phyloP scores from a whole-genome alignment of 73 alveolate genomes.

The Strombidium stylifer region DNA sequence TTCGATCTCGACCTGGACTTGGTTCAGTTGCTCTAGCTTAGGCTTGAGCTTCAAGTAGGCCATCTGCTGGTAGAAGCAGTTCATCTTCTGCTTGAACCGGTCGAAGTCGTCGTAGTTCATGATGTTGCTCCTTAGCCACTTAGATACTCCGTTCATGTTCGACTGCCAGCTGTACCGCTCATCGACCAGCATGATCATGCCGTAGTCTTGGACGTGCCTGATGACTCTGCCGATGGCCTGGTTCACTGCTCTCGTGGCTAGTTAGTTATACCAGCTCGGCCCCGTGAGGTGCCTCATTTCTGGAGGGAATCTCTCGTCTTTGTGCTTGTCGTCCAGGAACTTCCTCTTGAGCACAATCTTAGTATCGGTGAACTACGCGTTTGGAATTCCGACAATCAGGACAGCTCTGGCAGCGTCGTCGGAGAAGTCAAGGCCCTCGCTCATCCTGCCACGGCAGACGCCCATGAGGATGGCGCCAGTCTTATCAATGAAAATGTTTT shows the following conservation, averaged over 20 bases:
- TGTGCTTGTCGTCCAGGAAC: constrained; percentile 19
- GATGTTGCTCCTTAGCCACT: constrained; percentile 66
- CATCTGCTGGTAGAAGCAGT: not conserved
- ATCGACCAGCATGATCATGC: constrained; percentile 69
- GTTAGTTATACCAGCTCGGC: constrained; percentile 69
- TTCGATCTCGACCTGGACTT: not conserved
- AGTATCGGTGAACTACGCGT: constrained; percentile 34
- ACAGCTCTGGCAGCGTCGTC: constrained; percentile 77
- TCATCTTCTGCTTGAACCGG: not conserved
- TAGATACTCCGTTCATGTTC: constrained; percentile 51
- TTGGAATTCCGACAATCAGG: constrained; percentile 86
- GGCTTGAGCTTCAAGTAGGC: not conserved
- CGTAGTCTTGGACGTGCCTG: constrained; percentile 81
- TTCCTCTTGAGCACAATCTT: constrained; percentile 25
- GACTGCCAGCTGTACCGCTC: constrained; percentile 57
- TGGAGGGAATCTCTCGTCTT: constrained; percentile 49
- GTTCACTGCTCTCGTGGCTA: constrained; percentile 68
- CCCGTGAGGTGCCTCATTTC: constrained; percentile 51
- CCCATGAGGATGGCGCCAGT: constrained; percentile 65
- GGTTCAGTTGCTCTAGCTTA: not conserved
- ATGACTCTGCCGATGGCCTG: constrained; percentile 87
- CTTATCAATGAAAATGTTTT: constrained; percentile 20
- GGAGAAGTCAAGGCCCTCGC: constrained; percentile 70
- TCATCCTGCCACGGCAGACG: constrained; percentile 62
- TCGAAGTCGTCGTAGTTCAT: not conserved